A percentile compares a stretch with the other conserved stretches of the same genome.
Evolutionary conservation across 768 basidiomycete genomes (phyloP).

Genomic region (Crassisporium funariophilum): DNA sequence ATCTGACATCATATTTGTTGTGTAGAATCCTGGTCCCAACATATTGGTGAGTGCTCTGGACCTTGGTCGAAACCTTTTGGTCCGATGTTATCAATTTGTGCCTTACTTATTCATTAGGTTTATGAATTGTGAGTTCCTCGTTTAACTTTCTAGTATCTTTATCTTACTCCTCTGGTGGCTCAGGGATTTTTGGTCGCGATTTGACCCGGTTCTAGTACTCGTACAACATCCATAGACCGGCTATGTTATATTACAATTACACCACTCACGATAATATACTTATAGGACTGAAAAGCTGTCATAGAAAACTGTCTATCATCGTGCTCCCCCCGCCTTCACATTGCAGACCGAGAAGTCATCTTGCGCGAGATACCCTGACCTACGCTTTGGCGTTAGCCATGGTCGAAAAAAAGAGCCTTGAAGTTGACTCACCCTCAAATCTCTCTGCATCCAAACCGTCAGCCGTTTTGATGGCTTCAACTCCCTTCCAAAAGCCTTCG

Average conservation of each 20-base stretch:
- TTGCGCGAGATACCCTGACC: conserved; percentile 12
- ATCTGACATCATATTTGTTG: conserved; percentile 1
- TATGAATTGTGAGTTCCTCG: conserved; percentile 56
- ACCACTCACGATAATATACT: conserved; percentile 6
- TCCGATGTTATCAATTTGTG: conserved; percentile 8
- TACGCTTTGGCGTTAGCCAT: too few species aligned
- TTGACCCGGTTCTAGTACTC: conserved; percentile 45
- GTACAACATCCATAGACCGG: conserved; percentile 16
- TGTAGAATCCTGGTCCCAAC: conserved; percentile 63
- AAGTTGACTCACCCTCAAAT: conserved; percentile 15
- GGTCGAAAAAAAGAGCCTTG: too few species aligned
- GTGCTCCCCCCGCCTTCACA: conserved; percentile 8
- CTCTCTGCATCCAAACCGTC: conserved; percentile 19
- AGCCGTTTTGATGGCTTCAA: conserved; percentile 23
- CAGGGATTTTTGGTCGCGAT: conserved; percentile 79
- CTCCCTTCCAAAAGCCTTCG: conserved; percentile 35
- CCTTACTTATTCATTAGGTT: conserved; percentile 45
- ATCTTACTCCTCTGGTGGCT: conserved; percentile 7
- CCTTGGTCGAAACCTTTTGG: too few species aligned
- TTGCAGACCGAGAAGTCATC: conserved; percentile 12
- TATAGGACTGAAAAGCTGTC: too few species aligned
- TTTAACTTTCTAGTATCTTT: conserved; percentile 10
- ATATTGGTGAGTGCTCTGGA: conserved; percentile 61
- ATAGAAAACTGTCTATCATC: too few species aligned
- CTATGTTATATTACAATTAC: conserved; percentile 8